Base-by-base conservation (phyloP, 208 protist genomes). In the Trypanosoma conorhini region DNA sequence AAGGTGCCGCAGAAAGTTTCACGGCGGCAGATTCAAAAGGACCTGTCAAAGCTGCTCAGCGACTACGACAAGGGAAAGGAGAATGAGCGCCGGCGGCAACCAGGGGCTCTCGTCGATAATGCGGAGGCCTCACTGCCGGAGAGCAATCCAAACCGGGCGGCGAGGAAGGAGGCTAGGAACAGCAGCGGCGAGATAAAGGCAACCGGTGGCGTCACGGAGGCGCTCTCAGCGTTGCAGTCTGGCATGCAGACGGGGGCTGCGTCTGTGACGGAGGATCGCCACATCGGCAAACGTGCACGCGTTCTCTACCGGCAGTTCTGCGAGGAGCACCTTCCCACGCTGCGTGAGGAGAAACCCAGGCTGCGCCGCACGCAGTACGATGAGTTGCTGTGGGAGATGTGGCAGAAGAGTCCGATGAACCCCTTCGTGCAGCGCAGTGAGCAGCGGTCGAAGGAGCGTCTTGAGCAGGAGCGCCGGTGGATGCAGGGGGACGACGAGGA, bases 341-440 rank as follows among this genome's bases (percentile, higher is more conserved):
- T 96, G 46, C 91, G 90, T 73, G 87, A 93, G 69, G 87, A 92
- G 80, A 72, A 79, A 21, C 88, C 87, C 0, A 81, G 82, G 40
- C 60, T 96, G 70, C 87, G 89, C 22, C 85, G 85, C 50, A 76
- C 92, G 59, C 92, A 96, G 81, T 96, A 96, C 86, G 93, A 93
- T 72, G 87, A 95, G 52, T 48, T 93, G 31, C 69, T 96, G 8
- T 96, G 92, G 89, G 86, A 93, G 66, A 86, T 91, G 83, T 96
- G 92, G 92, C 85, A 85, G 72, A 93, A 93, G 81, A 85, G 73
- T 62, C 73, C 84, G 15, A 55, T 62, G 31, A 96, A 96, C 58
- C 92, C 92, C 50, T 95, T 96, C 80, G 92, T 94, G 59, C 79
- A 87, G 78, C 88, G 92, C 63, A 88, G 33, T 44, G 92, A 94